Base-by-base conservation (phyloP, 2,329 filamentous ascomycete species). In the Decorospora gaudefroyi region DNA sequence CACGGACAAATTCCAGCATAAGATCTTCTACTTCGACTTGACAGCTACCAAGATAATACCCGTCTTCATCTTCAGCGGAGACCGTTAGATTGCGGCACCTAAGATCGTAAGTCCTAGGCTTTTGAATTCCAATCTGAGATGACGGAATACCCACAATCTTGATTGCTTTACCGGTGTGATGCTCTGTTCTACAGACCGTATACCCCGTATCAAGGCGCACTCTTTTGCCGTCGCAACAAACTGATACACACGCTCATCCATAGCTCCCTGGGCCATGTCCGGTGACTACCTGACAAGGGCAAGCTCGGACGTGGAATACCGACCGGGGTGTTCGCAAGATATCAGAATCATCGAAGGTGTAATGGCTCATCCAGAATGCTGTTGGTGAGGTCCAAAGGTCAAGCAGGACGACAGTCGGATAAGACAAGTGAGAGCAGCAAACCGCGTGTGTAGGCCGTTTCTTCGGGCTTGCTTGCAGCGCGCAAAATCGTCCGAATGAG, bases 1-100 rank as follows among this genome's bases (percentile, higher is more conserved):
- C 42, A 22, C 17, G 8, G 7, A 29, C 35, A 16, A 45, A 34
- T 10, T 40, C 17, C 13, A 21, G 11, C 21, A 34, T 26, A 4
- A 39, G 13, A 7, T 40, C 23, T 6, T 32, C 18, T 4, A 18
- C 12, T 3, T 29, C 17, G 13, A 45, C 15, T 3, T 22, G 12
- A 15, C 31, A 45, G 15, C 17, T 29, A 15, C 42, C 42, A 22
- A 45, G 12, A 6, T 15, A 33, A n/a, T 29, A 12, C 13, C 35
- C 17, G 11, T 25, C 23, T 15, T 32, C 22, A 16, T 27, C 30
- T 15, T 13, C 28, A 6, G 40, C 22, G 17, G 30, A 33, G n/a
- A 35, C 8, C 9, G 3, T 4, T 13, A 35, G 21, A 4, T 19
- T 18, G 12, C 17, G 32, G 9, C 26, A 10, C 21, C 32, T 35